Evolutionary conservation across 768 basidiomycete genomes (phyloP).

Genomic region (Tephrocybe sp.): DNA sequence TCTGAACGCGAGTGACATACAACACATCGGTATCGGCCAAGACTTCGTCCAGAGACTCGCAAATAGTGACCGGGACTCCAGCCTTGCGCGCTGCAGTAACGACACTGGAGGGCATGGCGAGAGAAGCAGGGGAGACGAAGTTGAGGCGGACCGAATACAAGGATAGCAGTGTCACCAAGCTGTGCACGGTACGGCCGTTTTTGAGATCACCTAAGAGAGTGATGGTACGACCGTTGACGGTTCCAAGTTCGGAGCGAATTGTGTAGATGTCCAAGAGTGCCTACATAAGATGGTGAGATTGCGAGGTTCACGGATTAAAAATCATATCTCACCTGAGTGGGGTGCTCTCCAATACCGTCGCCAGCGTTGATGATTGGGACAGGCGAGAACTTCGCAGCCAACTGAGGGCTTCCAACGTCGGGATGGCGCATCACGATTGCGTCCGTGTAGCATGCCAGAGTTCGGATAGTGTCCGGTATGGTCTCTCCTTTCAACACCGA

Average conservation of each 20-base stretch:
- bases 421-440: constrained; percentile 95
- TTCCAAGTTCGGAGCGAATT: constrained; percentile 96
- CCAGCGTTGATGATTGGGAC: constrained; percentile 97
- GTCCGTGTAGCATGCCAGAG: constrained; percentile 92
- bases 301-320: background rate
- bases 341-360: constrained; percentile 96
- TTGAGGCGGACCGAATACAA: constrained; percentile 93
- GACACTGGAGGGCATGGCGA: constrained; percentile 88
- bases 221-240: constrained; percentile 94
- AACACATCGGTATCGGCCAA: constrained; percentile 92
- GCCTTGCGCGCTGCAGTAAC: constrained; percentile 82
- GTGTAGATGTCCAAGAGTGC: constrained; percentile 89
- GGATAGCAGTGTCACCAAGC: constrained; percentile 87
- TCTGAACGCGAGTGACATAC: constrained; percentile 95
- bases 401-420: constrained; percentile 88
- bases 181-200: constrained; percentile 97
- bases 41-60: constrained; percentile 89
- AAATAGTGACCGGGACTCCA: constrained; percentile 73
- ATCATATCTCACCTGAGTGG: constrained; percentile 75
- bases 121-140: constrained; percentile 85
- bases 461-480: constrained; percentile 89
- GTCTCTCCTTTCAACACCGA: constrained; percentile 94
- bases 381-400: constrained; percentile 94
- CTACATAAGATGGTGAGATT: constrained; percentile 31
- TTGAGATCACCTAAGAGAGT: constrained; percentile 94